Evolutionary conservation across 2,329 filamentous ascomycete genomes (phyloP).

Genomic region (Colletotrichum orchidophilum): DNA sequence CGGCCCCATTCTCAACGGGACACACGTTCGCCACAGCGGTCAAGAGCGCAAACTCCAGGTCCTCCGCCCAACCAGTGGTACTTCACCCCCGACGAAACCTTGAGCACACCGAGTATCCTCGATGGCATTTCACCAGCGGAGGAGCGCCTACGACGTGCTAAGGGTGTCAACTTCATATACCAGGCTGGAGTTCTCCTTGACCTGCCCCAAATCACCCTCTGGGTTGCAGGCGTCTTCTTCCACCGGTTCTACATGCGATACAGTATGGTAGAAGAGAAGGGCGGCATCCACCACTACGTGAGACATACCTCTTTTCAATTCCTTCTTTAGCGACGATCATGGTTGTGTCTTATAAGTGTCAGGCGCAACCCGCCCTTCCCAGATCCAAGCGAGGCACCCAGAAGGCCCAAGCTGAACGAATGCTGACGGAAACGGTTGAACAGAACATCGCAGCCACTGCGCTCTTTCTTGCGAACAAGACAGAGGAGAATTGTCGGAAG

Average conservation of each 20-base stretch:
- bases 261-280: constrained; percentile 79
- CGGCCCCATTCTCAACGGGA: constrained; percentile 54
- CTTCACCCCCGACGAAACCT: constrained; percentile 84
- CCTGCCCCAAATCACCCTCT: constrained; percentile 89
- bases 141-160: constrained; percentile 83
- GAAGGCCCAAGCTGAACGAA: constrained; percentile 15
- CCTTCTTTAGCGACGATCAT: background rate
- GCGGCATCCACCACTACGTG: constrained; percentile 90
- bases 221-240: constrained; percentile 93
- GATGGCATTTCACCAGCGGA: constrained; percentile 82
- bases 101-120: constrained; percentile 83
- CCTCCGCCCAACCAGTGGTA: constrained; percentile 78
- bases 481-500: constrained; percentile 95
- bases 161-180: constrained; percentile 96
- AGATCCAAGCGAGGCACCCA: constrained; percentile 26
- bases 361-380: constrained; percentile 22
- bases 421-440: constrained; percentile 33
- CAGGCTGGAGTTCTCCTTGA: constrained; percentile 94
- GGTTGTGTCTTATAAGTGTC: constrained; percentile 25
- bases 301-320: constrained; percentile 43
- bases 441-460: constrained; percentile 88
- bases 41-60: constrained; percentile 34
- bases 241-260: constrained; percentile 95
- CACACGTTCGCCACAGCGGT: constrained; percentile 52
- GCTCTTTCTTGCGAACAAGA: constrained; percentile 94